phyloP scores from a whole-genome alignment of 2,329 filamentous ascomycete genomes.

The Herpotrichia juniperi region DNA sequence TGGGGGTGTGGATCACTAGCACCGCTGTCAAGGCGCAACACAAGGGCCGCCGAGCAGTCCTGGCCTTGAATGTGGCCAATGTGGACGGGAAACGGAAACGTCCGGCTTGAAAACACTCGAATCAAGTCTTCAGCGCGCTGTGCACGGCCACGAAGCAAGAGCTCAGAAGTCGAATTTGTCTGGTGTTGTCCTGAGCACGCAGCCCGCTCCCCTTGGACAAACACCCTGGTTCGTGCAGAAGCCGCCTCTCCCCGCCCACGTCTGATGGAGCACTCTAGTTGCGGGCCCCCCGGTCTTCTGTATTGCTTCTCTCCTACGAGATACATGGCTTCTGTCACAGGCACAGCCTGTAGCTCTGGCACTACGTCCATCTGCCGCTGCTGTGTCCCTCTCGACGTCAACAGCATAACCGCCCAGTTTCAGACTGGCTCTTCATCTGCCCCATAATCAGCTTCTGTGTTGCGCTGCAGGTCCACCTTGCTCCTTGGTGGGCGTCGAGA shows the following conservation, averaged over 20 bases:
- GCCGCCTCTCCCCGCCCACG: slow-evolving; percentile 27
- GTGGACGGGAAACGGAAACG: slow-evolving; percentile 43
- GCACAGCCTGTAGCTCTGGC: slow-evolving; percentile 32
- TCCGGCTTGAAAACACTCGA: slow-evolving; percentile 21
- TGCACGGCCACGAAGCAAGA: slow-evolving; percentile 30
- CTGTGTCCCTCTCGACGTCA: slow-evolving; percentile 36
- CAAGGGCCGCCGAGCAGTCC: slow-evolving; percentile 27
- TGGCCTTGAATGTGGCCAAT: slow-evolving; percentile 12
- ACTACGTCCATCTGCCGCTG: slow-evolving; percentile 37
- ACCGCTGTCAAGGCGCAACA: slow-evolving; percentile 14
- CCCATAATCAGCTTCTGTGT: slow-evolving; percentile 33
- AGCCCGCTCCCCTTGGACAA: slow-evolving; percentile 33
- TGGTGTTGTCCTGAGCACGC: slow-evolving; percentile 11
- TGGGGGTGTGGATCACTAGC: slow-evolving; percentile 10
- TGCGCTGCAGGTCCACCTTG: slow-evolving; percentile 31
- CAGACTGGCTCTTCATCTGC: slow-evolving; percentile 38
- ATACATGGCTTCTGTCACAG: slow-evolving; percentile 36
- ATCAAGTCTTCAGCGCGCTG: slow-evolving; percentile 16
- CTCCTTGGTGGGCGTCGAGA: slow-evolving; percentile 27
- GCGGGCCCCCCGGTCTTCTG: slow-evolving; percentile 35
- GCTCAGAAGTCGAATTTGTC: slow-evolving; percentile 20
- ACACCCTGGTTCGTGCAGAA: slow-evolving; percentile 25
- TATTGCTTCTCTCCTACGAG: slow-evolving; percentile 33
- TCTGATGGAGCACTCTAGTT: slow-evolving; percentile 35
- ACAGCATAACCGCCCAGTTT: slow-evolving; percentile 37